Evolutionary conservation across 2,329 filamentous ascomycete species (phyloP), one percentile per base, ranked within the genome.

Genomic region (Diplodia intermedia): DNA sequence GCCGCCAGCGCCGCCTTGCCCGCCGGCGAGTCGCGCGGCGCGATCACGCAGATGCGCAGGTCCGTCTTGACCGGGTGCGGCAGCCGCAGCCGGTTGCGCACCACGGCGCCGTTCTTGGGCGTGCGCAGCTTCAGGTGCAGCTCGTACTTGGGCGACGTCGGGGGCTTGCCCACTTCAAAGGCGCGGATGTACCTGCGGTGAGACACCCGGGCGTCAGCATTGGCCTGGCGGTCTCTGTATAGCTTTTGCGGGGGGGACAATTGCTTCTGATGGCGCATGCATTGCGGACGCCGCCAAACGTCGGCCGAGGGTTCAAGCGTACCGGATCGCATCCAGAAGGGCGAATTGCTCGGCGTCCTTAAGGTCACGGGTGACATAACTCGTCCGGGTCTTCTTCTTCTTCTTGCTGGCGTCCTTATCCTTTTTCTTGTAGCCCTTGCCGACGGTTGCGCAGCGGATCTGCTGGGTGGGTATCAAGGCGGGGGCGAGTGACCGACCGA

Each of bases 261-360:
- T 54, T 15, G 43, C 36, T 47, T 47, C n/a, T 47, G 43, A 36
- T 3, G 53, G 56, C 56, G 40, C 56, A 15, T 36, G 20, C 18
- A 14, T 20, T 5, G n/a, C 9, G 29, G 23, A 40, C 12, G 9
- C n/a, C 11, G 56, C n/a, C 43, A 47, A 47, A 47, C n/a, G 15
- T 60, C 36, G 56, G 31, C 57, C 49, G 54, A 70, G 14, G 23
- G 15, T 12, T 36, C 8, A 29, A 50, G 76, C 85, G 68, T 81
- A 93, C 92, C 94, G 88, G 88, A 99, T 95, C 18, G 95, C 96
- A 83, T 99, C 95, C 72, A 92, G 91, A 38, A 99, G 85, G 0
- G 93, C 88, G 76, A 91, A 97, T 75, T 91, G 90, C 43, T 92
- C 85, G 53, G 88, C 86, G 71, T 88, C 83, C 70, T 86, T 86